phyloP scores from a whole-genome alignment of 2,329 filamentous ascomycete species.

The Cadophora gregata region DNA sequence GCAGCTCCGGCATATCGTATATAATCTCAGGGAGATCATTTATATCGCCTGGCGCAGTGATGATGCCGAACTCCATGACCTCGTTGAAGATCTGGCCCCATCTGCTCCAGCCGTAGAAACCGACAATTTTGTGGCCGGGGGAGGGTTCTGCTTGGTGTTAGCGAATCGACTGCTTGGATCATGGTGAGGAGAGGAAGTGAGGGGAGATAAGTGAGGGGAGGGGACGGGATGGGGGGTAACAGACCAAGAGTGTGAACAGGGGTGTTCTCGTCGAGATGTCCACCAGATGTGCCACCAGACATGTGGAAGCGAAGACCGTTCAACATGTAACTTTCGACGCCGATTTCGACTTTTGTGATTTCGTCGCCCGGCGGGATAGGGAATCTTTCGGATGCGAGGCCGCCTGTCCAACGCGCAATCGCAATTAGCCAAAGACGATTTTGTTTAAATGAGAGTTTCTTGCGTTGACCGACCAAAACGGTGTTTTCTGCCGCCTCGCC shows the following conservation, averaged over 20 bases:
- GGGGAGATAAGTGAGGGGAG: too few relatives aligned
- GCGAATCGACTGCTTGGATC: neutral
- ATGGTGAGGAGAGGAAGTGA: neutral
- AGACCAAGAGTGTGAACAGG: conserved; percentile 22
- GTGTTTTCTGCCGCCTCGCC: conserved; percentile 6
- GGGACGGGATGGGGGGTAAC: too few relatives aligned
- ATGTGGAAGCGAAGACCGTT: conserved; percentile 44
- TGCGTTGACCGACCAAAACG: conserved; percentile 26
- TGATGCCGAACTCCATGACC: conserved; percentile 53
- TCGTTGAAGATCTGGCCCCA: conserved; percentile 31
- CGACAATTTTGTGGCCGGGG: conserved; percentile 50
- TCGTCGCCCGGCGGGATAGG: conserved; percentile 40
- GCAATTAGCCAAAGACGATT: neutral
- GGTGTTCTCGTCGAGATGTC: conserved; percentile 41
- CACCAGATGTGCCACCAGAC: conserved; percentile 42
- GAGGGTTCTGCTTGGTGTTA: conserved; percentile 42
- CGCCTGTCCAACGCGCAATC: conserved; percentile 22
- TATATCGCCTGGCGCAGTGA: conserved; percentile 50
- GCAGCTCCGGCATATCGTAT: conserved; percentile 51
- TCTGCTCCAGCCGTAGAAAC: conserved; percentile 52
- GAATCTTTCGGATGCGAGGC: conserved; percentile 42
- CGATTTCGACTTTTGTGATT: conserved; percentile 45
- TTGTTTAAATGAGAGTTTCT: neutral
- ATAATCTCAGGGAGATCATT: conserved; percentile 49
- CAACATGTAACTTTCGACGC: conserved; percentile 28